Percentiles rank a stretch among this genome's conserved stretches.
phyloP scores from a whole-genome alignment of 306 rosid genomes.

The Lathyrus aphaca region DNA sequence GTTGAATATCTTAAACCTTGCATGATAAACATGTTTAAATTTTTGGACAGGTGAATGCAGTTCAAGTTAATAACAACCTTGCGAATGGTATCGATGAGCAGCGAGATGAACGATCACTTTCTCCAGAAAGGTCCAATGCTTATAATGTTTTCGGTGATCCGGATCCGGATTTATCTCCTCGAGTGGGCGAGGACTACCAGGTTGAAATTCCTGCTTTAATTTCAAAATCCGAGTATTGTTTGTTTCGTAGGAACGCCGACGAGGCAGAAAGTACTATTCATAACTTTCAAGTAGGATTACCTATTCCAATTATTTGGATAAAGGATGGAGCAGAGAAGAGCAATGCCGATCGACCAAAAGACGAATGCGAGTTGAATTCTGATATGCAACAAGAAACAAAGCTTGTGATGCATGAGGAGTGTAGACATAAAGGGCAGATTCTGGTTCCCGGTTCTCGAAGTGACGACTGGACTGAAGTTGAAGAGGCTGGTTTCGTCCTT shows the following conservation, averaged over 20 bases:
- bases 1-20: conserved; percentile 17
- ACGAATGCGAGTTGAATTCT: conserved; percentile 37
- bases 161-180: conserved; percentile 65
- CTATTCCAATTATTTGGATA: conserved; percentile 66
- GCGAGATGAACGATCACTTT: conserved; percentile 53
- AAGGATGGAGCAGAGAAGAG: conserved; percentile 40
- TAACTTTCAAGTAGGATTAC: conserved; percentile 60
- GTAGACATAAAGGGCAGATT: conserved; percentile 40
- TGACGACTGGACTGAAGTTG: conserved; percentile 64
- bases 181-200: conserved; percentile 77
- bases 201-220: conserved; percentile 61
- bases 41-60: conserved; percentile 59
- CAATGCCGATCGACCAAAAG: conserved; percentile 33
- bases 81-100: conserved; percentile 49
- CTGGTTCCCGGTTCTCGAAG: conserved; percentile 68
- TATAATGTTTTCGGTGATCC: conserved; percentile 65
- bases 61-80: conserved; percentile 44
- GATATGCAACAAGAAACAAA: conserved; percentile 43
- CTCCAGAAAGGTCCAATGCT: conserved; percentile 50
- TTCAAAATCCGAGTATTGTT: conserved; percentile 48
- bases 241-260: conserved; percentile 37
- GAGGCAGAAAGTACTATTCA: conserved; percentile 40
- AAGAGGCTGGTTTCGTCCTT: conserved; percentile 74
- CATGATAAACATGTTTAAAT: conserved; percentile 34
- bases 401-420: conserved; percentile 39